Base-by-base conservation (phyloP, 768 basidiomycete genomes). In the Hebeloma cylindrosporum region DNA sequence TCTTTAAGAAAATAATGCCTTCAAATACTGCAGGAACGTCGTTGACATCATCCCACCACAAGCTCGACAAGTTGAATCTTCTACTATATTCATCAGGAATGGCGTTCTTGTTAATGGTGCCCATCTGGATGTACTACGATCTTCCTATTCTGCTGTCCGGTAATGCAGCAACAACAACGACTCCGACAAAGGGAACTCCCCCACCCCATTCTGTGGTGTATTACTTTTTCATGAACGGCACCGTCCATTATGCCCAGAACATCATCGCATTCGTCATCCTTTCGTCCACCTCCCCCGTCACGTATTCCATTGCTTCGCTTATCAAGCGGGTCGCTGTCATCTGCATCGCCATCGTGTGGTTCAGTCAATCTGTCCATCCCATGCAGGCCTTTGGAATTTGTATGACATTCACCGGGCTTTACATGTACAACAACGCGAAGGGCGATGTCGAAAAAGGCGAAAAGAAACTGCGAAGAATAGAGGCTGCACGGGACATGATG, bases 1-100 rank as follows among this genome's bases (percentile, higher is more conserved):
- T 94, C 66, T 97, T 95, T 79, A 99, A 99, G 70, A 98, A 95
- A 73, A 84, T 98, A 51, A 86, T 99, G 79, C 96, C 96, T 2
- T 74, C 78, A 6, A 74, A 74, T 40, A 59, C 68, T 4, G 68
- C 71, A 16, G 67, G 69, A 23, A 46, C 59, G 23, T 53, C 67
- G 14, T 57, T 70, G 4, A 58, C 59, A 46, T 66, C 73, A 1
- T 66, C 78, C 3, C 86, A n/a, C n/a, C n/a, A 87, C 61, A 93
- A 92, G 66, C 78, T 99, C 25, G 96, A 99, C 77, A 98, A 98
- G 73, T 79, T 98, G 58, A 98, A 98, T 67, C 75, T 99, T 7
- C 72, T 99, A 18, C 79, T 96, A 56, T 99, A 95, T 69, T 96
- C 95, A 2, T 91, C 91, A 2, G 75, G 89, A 44, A 87, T 91